Evolutionary conservation across 495 filamentous ascomycete genomes (phyloP).

Genomic region (Hypoxylon lienhwacheense): DNA sequence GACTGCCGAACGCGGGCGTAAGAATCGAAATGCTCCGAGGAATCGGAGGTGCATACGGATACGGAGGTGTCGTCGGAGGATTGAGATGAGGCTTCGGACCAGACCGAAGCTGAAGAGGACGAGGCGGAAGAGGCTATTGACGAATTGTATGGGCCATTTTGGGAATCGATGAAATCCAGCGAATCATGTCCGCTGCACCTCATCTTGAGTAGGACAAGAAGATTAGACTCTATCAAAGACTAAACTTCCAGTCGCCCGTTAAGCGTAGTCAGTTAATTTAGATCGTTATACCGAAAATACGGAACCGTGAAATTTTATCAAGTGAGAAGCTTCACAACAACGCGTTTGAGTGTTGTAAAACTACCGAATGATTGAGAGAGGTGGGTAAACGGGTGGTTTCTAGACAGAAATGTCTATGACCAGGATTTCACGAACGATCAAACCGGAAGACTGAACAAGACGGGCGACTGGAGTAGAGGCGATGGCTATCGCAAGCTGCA

Average conservation of each 20-base stretch:
- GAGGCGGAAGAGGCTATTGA: conserved; percentile 72
- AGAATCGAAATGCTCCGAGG: conserved; percentile 47
- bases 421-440: conserved; percentile 56
- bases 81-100: conserved; percentile 71
- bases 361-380: conserved; percentile 46
- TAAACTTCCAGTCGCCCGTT: conserved; percentile 59
- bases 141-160: conserved; percentile 63
- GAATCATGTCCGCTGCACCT: conserved; percentile 50
- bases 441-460: conserved; percentile 58
- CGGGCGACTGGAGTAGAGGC: conserved; percentile 58
- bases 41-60: conserved; percentile 51
- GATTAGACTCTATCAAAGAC: conserved; percentile 32
- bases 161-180: conserved; percentile 47
- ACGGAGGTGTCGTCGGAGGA: conserved; percentile 55
- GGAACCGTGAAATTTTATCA: conserved; percentile 49
- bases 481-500: conserved; percentile 52
- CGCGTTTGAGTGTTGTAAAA: conserved; percentile 35
- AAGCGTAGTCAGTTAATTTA: conserved; percentile 53
- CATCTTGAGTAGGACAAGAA: conserved; percentile 52
- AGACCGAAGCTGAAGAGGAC: conserved; percentile 75
- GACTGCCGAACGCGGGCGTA: conserved; percentile 29
- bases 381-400: conserved; percentile 42
- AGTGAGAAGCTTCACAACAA: conserved; percentile 43
- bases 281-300: conserved; percentile 47
- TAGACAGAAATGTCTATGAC: conserved; percentile 48